These are phyloP conservation scores for Serendipita vermifera DNA, from an alignment of 768 basidiomycete species.

Conservation along the genomic window DNA sequence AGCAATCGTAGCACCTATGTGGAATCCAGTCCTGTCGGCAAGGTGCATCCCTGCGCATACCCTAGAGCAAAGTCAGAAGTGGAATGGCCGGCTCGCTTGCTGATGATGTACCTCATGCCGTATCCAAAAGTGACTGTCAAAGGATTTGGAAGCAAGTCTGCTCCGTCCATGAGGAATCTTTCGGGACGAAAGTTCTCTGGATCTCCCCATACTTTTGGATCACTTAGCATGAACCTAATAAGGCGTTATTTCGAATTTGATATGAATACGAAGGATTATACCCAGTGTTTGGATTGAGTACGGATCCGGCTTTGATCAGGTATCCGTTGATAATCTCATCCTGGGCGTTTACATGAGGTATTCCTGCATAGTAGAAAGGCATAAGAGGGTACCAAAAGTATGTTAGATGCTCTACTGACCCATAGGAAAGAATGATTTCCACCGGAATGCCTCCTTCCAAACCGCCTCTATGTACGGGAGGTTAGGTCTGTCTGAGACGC, in stretches of 20 bases:
- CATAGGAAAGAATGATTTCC: background rate
- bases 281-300: slow-evolving; percentile 21
- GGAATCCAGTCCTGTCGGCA: too few species aligned
- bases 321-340: slow-evolving; percentile 8
- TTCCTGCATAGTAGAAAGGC: too few species aligned
- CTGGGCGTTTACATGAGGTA: slow-evolving; percentile 4
- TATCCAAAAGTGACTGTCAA: background rate
- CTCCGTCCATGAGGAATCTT: slow-evolving; percentile 19
- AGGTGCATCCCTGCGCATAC: too few species aligned
- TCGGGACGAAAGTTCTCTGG: slow-evolving; percentile 21
- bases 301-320: slow-evolving; percentile 15
- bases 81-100: too few species aligned
- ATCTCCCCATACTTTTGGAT: slow-evolving; percentile 18
- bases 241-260: background rate
- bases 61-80: too few species aligned
- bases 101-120: too few species aligned
- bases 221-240: slow-evolving; percentile 19
- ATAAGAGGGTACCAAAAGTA: too few species aligned
- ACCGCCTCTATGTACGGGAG: background rate
- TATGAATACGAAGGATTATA: slow-evolving; percentile 3
- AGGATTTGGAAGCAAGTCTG: background rate
- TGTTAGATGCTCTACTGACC: too few species aligned
- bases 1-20: too few species aligned
- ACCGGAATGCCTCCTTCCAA: slow-evolving; percentile 4
- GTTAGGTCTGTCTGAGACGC: background rate